phyloP scores from a whole-genome alignment of 2,329 filamentous ascomycete genomes.

The Fusarium setosum region DNA sequence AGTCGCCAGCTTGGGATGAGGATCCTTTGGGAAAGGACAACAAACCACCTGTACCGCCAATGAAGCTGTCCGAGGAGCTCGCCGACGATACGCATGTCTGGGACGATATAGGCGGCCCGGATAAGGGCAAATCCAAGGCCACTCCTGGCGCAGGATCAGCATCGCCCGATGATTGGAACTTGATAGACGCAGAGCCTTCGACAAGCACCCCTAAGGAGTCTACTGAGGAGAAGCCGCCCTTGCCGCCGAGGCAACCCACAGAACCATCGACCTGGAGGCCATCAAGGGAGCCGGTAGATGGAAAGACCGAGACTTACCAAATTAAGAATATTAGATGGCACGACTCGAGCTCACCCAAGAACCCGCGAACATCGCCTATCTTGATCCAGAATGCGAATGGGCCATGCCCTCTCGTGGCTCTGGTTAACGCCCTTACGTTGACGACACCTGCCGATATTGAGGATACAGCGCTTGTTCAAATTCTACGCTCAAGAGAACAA shows the following conservation, averaged over 20 bases:
- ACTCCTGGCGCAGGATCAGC: conserved; percentile 27
- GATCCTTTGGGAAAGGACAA: conserved; percentile 44
- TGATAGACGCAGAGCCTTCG: conserved; percentile 58
- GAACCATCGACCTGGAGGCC: conserved; percentile 50
- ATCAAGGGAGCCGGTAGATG: conserved; percentile 56
- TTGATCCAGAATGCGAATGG: conserved; percentile 94
- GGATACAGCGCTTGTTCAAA: conserved; percentile 80
- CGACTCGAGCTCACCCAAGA: conserved; percentile 69
- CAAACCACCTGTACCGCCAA: conserved; percentile 30
- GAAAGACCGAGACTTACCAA: conserved; percentile 82
- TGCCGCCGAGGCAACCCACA: conserved; percentile 51
- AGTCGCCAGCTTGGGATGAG: conserved; percentile 54
- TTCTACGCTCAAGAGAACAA: conserved; percentile 83
- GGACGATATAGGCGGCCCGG: conserved; percentile 57
- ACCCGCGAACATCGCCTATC: conserved; percentile 83
- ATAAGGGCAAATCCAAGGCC: conserved; percentile 57
- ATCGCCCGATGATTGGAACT: conserved; percentile 60
- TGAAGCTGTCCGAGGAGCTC: conserved; percentile 48
- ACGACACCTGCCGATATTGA: conserved; percentile 74
- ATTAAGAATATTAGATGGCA: conserved; percentile 93
- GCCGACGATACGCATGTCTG: conserved; percentile 60
- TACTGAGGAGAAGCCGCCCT: conserved; percentile 43
- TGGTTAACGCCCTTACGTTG: conserved; percentile 91
- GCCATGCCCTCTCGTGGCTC: conserved; percentile 89
- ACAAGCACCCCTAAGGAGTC: conserved; percentile 26